Base-by-base conservation (phyloP, 164 flowering plant genomes). In the Berberis thunbergii region DNA sequence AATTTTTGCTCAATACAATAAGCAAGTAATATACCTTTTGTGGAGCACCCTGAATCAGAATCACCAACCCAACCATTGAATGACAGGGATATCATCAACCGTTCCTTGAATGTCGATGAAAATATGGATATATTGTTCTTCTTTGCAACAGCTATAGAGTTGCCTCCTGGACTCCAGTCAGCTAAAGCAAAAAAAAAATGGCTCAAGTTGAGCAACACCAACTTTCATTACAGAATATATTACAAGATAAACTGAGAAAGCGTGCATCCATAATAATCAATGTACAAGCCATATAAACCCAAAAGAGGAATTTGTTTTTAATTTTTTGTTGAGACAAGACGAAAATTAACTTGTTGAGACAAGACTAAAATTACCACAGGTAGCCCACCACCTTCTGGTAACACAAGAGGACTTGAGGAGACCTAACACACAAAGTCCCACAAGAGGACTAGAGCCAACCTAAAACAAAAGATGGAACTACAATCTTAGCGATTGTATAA, bases 91-190 rank as follows among this genome's bases (percentile, higher is more conserved):
- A 91, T 75, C 60, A 66, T 70, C 39, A 76, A 53, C 56, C 60
- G 79, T 67, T 87, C 96, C 71, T 73, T 68, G 59, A 95, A 83
- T 58, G 79, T 74, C 56, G 89, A 74, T 60, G 99, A 82, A 7
- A 87, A 43, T 57, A 91, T 81, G 62, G 78, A 76, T 58, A 95
- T 73, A 57, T 26, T 65, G 46, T 75, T 76, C 69, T 76, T 75
- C 67, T 75, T 81, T 43, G 91, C 96, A 54, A 89, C 77, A 63
- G 87, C 99, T 75, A 95, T 44, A 67, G 55, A 73, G 49, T 77
- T 73, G 2, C 96, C 96, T 50, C 70, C 72, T 2, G 66, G 63
- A 76, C 91, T 80, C 96, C 94, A 86, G 59, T 78, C 96, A 79
- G 85, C 96, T 91, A 57, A 26, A 26, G 26, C 26, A 26, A 26